Conservation (phyloP, 1,284 basidiomycete genomes). For the Leccinum variabile region DNA sequence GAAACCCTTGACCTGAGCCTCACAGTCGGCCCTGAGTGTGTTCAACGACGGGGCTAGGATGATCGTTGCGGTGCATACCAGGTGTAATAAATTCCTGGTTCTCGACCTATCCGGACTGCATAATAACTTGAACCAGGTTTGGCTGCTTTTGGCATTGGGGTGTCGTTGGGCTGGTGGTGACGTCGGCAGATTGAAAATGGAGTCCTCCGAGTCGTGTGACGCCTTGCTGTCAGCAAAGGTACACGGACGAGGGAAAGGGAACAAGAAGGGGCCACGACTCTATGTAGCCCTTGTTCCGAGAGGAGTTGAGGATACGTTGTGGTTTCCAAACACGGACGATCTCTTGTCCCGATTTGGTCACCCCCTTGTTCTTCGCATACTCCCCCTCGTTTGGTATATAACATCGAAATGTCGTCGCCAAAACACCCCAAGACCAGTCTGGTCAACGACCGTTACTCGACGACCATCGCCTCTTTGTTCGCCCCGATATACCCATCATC, state of each 20-base stretch:
- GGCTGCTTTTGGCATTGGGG: constrained; percentile 35
- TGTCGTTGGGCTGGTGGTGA: neutral
- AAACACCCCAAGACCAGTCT: constrained; percentile 15
- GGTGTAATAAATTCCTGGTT: constrained; percentile 41
- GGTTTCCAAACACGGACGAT: constrained; percentile 23
- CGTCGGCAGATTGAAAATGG: neutral
- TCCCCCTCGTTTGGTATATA: constrained; percentile 25
- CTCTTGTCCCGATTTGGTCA: constrained; percentile 19
- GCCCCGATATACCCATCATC: constrained; percentile 4
- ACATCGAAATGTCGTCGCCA: constrained; percentile 7
- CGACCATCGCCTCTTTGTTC: constrained; percentile 12
- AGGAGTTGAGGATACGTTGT: constrained; percentile 1
- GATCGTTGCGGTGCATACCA: constrained; percentile 35
- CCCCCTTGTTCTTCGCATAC: constrained; percentile 25
- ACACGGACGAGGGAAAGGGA: neutral
- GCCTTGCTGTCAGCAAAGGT: neutral
- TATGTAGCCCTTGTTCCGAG: constrained; percentile 17
- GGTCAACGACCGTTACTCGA: constrained; percentile 14
- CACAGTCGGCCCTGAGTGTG: constrained; percentile 32
- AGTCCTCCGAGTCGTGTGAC: neutral
- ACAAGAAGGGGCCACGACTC: neutral
- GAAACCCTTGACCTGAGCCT: constrained; percentile 59
- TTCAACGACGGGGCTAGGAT: constrained; percentile 14
- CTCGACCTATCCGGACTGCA: constrained; percentile 39
- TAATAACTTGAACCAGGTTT: constrained; percentile 35